Evolutionary conservation across 1,284 basidiomycete species (phyloP).

Genomic region (Taiwanofungus camphoratus): DNA sequence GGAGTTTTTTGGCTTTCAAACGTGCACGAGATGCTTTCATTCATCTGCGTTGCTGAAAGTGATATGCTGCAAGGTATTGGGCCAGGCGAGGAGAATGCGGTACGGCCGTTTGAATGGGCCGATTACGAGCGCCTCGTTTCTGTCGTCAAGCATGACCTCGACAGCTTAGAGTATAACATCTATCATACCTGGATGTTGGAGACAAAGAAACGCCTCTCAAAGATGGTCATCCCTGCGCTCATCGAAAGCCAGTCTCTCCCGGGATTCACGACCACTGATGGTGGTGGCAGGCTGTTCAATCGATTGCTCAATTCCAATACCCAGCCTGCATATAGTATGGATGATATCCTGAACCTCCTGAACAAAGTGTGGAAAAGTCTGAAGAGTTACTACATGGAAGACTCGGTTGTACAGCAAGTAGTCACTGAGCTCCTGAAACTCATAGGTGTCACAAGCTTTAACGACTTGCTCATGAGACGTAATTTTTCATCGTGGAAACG

Average conservation of each 20-base stretch:
- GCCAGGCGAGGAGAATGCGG: conserved; percentile 88
- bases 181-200: conserved; percentile 99
- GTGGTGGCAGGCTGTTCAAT: conserved; percentile 90
- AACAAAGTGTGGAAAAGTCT: conserved; percentile 99
- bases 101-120: conserved; percentile 93
- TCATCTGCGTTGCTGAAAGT: conserved; percentile 97
- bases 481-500: conserved; percentile 99
- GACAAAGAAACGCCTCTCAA: conserved; percentile 92
- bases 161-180: conserved; percentile 99
- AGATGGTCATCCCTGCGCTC: conserved; percentile 98
- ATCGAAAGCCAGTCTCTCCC: conserved; percentile 98
- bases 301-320: conserved; percentile 83
- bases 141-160: conserved; percentile 98
- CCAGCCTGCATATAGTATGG: conserved; percentile 95
- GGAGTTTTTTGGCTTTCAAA: conserved; percentile 99
- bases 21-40: conserved; percentile 99
- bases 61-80: conserved; percentile 98
- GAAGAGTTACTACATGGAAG: conserved; percentile 99
- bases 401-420: conserved; percentile 95
- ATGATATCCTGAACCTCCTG: conserved; percentile 94
- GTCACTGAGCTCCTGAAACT: conserved; percentile 95
- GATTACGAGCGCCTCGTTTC: conserved; percentile 96
- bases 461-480: conserved; percentile 96
- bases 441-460: conserved; percentile 97
- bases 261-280: conserved; percentile 95